A percentile compares a stretch with the other conserved stretches of the same genome.
phyloP scores from a whole-genome alignment of 2,329 filamentous ascomycete species.

The Calycina herbarum region DNA sequence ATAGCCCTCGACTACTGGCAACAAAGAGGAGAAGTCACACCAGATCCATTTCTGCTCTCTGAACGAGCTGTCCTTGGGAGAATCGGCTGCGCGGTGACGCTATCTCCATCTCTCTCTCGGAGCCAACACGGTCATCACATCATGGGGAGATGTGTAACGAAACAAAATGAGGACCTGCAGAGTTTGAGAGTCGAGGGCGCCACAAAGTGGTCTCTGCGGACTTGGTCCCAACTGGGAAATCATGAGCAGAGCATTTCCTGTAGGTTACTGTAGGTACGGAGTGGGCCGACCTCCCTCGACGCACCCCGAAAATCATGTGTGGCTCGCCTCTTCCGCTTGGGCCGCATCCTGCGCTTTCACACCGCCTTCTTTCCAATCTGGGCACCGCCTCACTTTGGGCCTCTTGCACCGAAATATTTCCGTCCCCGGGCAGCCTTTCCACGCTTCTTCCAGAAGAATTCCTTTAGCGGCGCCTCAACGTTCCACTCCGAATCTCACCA shows the following conservation, averaged over 20 bases:
- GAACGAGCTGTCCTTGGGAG: neutral
- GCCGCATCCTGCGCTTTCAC: slow-evolving; percentile 6
- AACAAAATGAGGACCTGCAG: neutral
- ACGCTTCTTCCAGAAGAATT: too few relatives aligned
- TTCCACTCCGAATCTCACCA: too few relatives aligned
- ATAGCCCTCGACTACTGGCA: too few relatives aligned
- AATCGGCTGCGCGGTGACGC: neutral
- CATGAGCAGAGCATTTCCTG: too few relatives aligned
- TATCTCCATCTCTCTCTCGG: neutral
- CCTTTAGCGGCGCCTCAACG: too few relatives aligned
- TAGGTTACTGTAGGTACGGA: too few relatives aligned
- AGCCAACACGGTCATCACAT: neutral
- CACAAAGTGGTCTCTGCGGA: neutral
- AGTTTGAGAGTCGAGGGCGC: neutral
- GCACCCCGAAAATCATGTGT: slow-evolving; percentile 8
- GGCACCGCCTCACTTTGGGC: too few relatives aligned
- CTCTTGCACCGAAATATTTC: neutral
- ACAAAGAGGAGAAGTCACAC: neutral
- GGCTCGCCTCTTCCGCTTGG: neutral
- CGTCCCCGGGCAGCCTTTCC: neutral
- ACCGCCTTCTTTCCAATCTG: neutral
- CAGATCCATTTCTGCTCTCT: neutral
- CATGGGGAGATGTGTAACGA: neutral
- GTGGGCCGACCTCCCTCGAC: too few relatives aligned
- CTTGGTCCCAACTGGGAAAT: neutral